Conservation (phyloP, 2,329 filamentous ascomycete genomes). For the Furcasterigmium sp. region DNA sequence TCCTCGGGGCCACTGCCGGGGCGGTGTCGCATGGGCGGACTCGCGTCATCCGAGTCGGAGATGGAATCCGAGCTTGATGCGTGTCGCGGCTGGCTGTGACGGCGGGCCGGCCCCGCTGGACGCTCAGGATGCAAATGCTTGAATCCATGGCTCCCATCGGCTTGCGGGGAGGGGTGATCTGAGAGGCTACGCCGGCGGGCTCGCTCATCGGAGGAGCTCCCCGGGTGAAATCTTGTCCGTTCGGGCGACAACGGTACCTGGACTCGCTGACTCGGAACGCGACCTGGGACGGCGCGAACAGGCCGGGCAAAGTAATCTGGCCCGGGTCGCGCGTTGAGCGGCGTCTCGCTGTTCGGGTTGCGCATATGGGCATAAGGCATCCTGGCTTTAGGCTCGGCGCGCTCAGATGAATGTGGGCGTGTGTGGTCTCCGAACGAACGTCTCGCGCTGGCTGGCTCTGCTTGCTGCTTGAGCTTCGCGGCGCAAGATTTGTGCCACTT, state of each 20-base stretch:
- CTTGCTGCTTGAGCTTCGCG: constrained; percentile 61
- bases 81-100: constrained; percentile 45
- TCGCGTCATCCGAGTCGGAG: constrained; percentile 25
- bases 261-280: constrained; percentile 23
- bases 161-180: constrained; percentile 36
- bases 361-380: constrained; percentile 29
- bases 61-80: constrained; percentile 34
- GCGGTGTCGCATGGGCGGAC: constrained; percentile 15
- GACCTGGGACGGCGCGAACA: constrained; percentile 32
- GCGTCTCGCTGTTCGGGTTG: constrained; percentile 20
- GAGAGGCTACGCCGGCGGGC: constrained; percentile 45
- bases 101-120: constrained; percentile 25
- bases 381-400: constrained; percentile 27
- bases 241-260: constrained; percentile 22
- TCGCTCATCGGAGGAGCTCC: constrained; percentile 32
- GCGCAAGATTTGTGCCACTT: constrained; percentile 80
- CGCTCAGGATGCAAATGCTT: constrained; percentile 30
- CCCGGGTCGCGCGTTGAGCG: constrained; percentile 22
- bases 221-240: constrained; percentile 25
- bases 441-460: too few species aligned
- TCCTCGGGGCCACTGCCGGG: constrained; percentile 14
- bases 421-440: constrained; percentile 21
- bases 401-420: constrained; percentile 20
- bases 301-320: constrained; percentile 26
- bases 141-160: constrained; percentile 18